These are phyloP conservation scores for Leccinum fallax DNA, from an alignment of 1,284 basidiomycete genomes.

Conservation along the genomic window DNA sequence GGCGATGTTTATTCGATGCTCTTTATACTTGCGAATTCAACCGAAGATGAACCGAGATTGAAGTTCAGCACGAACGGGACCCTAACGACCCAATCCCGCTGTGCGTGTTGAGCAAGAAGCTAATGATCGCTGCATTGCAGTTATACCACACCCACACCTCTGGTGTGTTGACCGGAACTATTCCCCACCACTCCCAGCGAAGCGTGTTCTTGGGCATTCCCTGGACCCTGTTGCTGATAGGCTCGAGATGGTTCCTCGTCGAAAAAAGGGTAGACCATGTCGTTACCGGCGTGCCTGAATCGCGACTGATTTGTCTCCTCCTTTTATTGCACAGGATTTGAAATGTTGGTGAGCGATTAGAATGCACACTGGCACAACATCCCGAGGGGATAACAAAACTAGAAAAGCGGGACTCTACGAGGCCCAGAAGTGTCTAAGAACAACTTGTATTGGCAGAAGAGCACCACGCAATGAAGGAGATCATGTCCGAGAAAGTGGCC, in stretches of 20 bases:
- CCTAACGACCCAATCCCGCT: slow-evolving; percentile 38
- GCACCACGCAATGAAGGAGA: slow-evolving; percentile 45
- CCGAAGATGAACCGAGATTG: too few relatives aligned
- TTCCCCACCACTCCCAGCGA: slow-evolving; percentile 87
- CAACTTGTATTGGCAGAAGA: slow-evolving; percentile 51
- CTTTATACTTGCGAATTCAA: too few relatives aligned
- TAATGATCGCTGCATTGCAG: slow-evolving; percentile 74
- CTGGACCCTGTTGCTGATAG: slow-evolving; percentile 63
- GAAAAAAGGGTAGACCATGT: slow-evolving; percentile 59
- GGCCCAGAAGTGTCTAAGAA: slow-evolving; percentile 45
- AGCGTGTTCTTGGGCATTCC: slow-evolving; percentile 95
- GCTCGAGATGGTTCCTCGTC: slow-evolving; percentile 92
- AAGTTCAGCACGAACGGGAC: too few relatives aligned
- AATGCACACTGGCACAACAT: slow-evolving; percentile 49
- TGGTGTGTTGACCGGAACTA: slow-evolving; percentile 83
- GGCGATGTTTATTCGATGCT: too few relatives aligned
- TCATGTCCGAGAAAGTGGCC: slow-evolving; percentile 53
- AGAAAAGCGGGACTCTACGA: slow-evolving; percentile 55
- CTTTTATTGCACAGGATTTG: slow-evolving; percentile 55
- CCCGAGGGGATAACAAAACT: slow-evolving; percentile 55
- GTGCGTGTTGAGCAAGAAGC: slow-evolving; percentile 69
- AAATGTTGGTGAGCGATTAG: slow-evolving; percentile 79
- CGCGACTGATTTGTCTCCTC: slow-evolving; percentile 3
- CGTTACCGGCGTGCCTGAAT: slow-evolving; percentile 2
- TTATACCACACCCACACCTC: slow-evolving; percentile 80